Percentiles rank a stretch among this genome's conserved stretches.
These are phyloP conservation scores for Colletotrichum navitas DNA, from an alignment of 2,329 filamentous ascomycete species.

Conservation along the genomic window DNA sequence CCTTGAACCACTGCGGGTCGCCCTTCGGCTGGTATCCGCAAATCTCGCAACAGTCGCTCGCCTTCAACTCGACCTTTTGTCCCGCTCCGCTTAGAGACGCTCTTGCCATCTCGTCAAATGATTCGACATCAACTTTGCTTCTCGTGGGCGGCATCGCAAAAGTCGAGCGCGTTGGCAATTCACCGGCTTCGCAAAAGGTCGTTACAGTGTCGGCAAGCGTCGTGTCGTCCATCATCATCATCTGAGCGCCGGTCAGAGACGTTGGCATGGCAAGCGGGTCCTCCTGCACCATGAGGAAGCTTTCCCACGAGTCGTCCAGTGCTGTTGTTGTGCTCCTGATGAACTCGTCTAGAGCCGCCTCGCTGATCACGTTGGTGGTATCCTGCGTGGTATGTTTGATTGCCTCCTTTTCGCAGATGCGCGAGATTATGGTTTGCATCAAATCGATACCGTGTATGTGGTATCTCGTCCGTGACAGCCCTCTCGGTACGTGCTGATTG, in stretches of 20 bases:
- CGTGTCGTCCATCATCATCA: not conserved
- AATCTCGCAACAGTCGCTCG: constrained; percentile 61
- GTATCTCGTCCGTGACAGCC: constrained; percentile 55
- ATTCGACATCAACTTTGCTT: not conserved
- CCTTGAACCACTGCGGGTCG: constrained; percentile 69
- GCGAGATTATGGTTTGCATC: constrained; percentile 55
- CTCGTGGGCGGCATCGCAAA: not conserved
- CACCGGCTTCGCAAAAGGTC: not conserved
- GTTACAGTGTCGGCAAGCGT: not conserved
- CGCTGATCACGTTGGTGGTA: not conserved
- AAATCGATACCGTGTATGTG: constrained; percentile 57
- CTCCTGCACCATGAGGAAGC: constrained; percentile 5
- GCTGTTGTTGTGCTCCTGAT: constrained; percentile 35
- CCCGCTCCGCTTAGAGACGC: constrained; percentile 22
- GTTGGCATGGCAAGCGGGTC: not conserved
- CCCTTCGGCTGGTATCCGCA: constrained; percentile 69
- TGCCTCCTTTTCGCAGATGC: constrained; percentile 40
- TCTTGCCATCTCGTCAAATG: constrained; percentile 2
- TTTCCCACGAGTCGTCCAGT: constrained; percentile 11
- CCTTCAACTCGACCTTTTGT: constrained; percentile 58
- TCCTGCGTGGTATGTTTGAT: not conserved
- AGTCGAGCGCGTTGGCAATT: not conserved
- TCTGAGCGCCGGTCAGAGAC: not conserved
- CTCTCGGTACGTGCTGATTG: constrained; percentile 18
- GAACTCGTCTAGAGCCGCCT: constrained; percentile 38